Evolutionary conservation across 2,329 filamentous ascomycete genomes (phyloP).

Genomic region (Paraconiothyrium sp.): DNA sequence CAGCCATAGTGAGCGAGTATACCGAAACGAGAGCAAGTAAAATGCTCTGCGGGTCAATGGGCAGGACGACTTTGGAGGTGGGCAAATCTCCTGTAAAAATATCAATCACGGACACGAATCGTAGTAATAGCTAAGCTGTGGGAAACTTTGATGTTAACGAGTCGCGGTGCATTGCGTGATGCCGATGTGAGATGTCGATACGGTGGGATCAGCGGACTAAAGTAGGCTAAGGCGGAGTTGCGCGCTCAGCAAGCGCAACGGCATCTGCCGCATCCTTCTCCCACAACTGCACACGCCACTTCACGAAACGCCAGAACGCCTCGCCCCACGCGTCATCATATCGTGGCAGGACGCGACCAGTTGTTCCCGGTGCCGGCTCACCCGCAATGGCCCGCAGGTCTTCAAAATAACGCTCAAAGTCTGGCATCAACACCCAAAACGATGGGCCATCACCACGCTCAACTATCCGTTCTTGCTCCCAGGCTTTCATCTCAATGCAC

Average conservation of each 20-base stretch:
- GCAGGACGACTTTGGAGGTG: not conserved
- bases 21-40: not conserved
- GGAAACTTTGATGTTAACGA: not conserved
- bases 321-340: conserved; percentile 2
- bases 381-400: not conserved
- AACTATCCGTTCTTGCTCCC: not conserved
- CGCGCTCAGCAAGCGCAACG: not conserved
- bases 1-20: conserved; percentile 3
- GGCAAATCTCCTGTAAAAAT: not conserved
- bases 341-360: not conserved
- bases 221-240: not conserved
- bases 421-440: conserved; percentile 5
- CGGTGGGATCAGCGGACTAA: not conserved
- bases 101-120: not conserved
- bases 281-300: not conserved
- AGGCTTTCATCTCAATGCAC: not conserved
- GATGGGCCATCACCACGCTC: not conserved
- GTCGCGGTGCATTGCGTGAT: not conserved
- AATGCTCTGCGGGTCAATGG: not conserved
- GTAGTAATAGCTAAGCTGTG: not conserved
- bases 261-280: not conserved
- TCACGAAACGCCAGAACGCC: conserved; percentile 2
- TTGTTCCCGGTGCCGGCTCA: not conserved
- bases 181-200: not conserved
- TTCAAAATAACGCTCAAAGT: conserved; percentile 1